Percentiles rank a stretch among this genome's conserved stretches.
Conservation (phyloP, 108 stramenopile species). For the Aurantiochytrium sp. region DNA sequence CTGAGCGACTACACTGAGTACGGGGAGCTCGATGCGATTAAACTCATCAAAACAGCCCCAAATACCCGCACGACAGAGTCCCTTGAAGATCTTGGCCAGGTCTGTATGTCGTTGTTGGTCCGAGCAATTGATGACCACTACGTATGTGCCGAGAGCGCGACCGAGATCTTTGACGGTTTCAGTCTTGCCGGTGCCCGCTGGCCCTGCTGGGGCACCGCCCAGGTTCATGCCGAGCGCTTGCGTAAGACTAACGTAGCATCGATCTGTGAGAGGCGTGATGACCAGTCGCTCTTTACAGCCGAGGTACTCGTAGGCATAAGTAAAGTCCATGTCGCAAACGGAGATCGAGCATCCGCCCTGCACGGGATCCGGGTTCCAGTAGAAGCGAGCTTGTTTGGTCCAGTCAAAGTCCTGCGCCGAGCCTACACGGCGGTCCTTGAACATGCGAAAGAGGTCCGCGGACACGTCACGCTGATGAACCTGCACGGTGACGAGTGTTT, state of each 20-base stretch:
- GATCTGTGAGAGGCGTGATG: conserved; percentile 56
- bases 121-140: conserved; percentile 51
- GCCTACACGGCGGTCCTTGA: conserved; percentile 31
- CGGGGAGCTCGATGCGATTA: conserved; percentile 56
- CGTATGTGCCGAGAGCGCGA: conserved; percentile 44
- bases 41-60: conserved; percentile 65
- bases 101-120: conserved; percentile 56
- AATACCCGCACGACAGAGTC: conserved; percentile 52
- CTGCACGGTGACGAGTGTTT: conserved; percentile 56
- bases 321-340: conserved; percentile 53
- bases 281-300: conserved; percentile 54
- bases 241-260: conserved; percentile 54
- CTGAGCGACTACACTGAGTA: conserved; percentile 58
- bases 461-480: conserved; percentile 55
- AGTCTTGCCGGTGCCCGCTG: conserved; percentile 56
- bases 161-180: conserved; percentile 59
- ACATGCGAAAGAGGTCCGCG: conserved; percentile 31
- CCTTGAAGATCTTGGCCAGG: conserved; percentile 60
- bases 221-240: conserved; percentile 55
- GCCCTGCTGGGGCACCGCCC: conserved; percentile 55
- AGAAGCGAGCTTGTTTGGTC: conserved; percentile 54
- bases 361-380: conserved; percentile 6
- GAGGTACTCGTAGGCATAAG: conserved; percentile 42
- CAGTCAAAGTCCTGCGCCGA: conserved; percentile 45
- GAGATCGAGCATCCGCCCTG: conserved; percentile 25